Evolutionary conservation across 2,329 filamentous ascomycete genomes (phyloP), one percentile per base, ranked within the genome.

Genomic region (Nigrograna mackinnonii): DNA sequence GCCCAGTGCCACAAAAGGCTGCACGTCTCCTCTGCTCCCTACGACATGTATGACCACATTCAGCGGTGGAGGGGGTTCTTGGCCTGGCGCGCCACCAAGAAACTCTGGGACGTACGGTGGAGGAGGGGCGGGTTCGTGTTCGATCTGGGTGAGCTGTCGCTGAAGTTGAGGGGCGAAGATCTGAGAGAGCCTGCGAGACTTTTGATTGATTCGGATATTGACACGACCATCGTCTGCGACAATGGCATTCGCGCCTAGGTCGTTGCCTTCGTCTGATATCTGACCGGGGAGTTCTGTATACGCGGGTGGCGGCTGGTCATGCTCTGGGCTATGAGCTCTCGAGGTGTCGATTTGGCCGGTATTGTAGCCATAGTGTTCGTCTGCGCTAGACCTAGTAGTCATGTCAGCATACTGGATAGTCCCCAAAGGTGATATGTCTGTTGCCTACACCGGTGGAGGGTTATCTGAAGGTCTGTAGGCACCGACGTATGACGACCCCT

Each of bases 61-160:
- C 53, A 77, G 57, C 1, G 71, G 69, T 19, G 74, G 75, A 4
- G 74, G 74, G 3, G 73, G 71, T 4, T 66, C 75, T 55, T 85
- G 79, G 3, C 78, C 80, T 6, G 82, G 81, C 37, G 76, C 74
- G 26, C 85, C 85, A 40, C 85, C 85, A 2, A 91, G 74, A 28
- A 80, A 85, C n/a, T 85, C 81, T 1, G 87, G 86, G 31, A 91
- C 84, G 55, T 89, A 90, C 22, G 82, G 78, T 2, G 84, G 83
- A 19, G 85, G 84, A 2, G 85, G 77, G 44, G 76, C 71, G 18
- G 73, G 70, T 39, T 83, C 77, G 32, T 78, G 69, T 24, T 75
- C 71, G 17, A 67, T 69, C n/a, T 60, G 56, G 7, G 58, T 58
- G 45, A 69, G 56, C 43, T 71, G 64, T 12, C 58, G 62, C 19